Percentiles rank a stretch among this genome's conserved stretches.
Evolutionary conservation across 78 protist genomes (phyloP).

Genomic region (Bigelowiella natans): DNA sequence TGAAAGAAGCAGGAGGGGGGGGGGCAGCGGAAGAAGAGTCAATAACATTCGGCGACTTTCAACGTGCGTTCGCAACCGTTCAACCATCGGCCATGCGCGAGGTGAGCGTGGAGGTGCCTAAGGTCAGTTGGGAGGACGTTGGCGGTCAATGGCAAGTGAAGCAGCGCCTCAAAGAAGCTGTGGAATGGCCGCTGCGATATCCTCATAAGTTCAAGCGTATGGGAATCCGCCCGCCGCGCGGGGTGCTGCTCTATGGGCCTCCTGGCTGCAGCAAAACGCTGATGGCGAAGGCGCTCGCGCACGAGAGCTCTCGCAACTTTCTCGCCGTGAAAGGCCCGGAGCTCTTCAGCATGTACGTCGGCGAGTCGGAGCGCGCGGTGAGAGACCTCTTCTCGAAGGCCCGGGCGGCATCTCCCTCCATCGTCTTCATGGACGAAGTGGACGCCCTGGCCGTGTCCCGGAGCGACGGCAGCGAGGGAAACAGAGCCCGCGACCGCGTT

Average conservation of each 20-base stretch:
- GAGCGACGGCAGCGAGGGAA: background rate
- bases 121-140: background rate
- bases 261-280: conserved; percentile 4
- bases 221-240: background rate
- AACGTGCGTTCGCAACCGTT: background rate
- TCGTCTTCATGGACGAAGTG: background rate
- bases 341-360: conserved; percentile 28
- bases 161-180: background rate
- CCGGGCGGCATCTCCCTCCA: background rate
- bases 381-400: conserved; percentile 5
- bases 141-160: background rate
- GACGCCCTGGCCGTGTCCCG: background rate
- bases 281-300: background rate
- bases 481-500: background rate
- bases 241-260: background rate
- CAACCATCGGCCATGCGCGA: background rate
- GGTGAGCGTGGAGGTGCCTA: too few relatives aligned
- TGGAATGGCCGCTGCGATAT: background rate
- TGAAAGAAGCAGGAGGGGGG: background rate
- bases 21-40: background rate
- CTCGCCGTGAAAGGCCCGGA: conserved; percentile 44
- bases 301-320: background rate
- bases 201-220: conserved; percentile 9
- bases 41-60: background rate
- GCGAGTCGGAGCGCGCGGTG: conserved; percentile 41